phyloP scores from a whole-genome alignment of 305 asterid species.

The Fraxinus nigra region DNA sequence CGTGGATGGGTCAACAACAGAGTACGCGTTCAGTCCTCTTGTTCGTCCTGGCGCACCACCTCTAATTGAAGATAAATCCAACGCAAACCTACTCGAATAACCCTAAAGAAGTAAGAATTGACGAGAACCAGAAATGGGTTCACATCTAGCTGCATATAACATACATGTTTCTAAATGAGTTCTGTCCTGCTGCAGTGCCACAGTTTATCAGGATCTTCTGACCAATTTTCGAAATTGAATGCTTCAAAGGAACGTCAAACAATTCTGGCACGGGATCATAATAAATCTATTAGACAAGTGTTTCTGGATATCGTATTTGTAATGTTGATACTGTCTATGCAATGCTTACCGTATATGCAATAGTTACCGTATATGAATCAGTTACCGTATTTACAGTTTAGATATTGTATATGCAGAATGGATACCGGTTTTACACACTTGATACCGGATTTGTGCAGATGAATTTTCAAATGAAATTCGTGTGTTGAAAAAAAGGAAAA shows the following conservation, averaged over 20 bases:
- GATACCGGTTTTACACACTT: no score
- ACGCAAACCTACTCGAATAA: constrained; percentile 44
- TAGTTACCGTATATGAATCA: no score
- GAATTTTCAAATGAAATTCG: no score
- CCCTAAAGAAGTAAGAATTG: constrained; percentile 17
- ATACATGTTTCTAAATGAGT: constrained; percentile 36
- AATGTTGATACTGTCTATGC: no score
- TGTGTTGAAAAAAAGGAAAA: no score
- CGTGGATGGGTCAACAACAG: constrained; percentile 25
- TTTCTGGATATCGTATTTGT: no score
- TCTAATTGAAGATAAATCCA: constrained; percentile 56
- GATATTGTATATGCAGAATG: no score
- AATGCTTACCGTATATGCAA: no score
- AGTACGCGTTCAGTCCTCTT: constrained; percentile 49
- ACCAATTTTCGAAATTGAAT: constrained; percentile 46
- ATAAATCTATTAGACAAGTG: not conserved
- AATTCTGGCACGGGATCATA: constrained; percentile 32
- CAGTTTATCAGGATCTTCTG: constrained; percentile 51
- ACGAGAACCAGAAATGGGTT: not conserved
- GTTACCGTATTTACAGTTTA: no score
- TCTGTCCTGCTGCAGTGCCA: constrained; percentile 28
- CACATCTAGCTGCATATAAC: constrained; percentile 19
- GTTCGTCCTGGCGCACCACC: constrained; percentile 90
- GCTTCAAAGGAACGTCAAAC: constrained; percentile 48
- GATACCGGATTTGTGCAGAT: no score